Percentiles rank a stretch among this genome's conserved stretches.
These are phyloP conservation scores for Candida nitratophila DNA, from an alignment of 805 yeast species.

Conservation along the genomic window DNA sequence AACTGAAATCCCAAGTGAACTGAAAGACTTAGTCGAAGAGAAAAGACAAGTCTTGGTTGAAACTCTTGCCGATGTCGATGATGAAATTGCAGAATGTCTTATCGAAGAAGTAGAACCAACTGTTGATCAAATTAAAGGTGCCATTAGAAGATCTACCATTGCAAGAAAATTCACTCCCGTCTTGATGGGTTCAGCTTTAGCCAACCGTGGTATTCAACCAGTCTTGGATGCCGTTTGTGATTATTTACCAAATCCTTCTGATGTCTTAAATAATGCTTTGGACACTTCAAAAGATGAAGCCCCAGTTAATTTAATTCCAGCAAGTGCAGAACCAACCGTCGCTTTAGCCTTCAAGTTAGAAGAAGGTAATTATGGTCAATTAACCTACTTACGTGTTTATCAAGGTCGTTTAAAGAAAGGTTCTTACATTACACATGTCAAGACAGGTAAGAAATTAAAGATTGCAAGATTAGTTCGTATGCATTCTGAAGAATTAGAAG, in stretches of 20 bases:
- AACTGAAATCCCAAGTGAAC: conserved; percentile 66
- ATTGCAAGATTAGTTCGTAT: conserved; percentile 91
- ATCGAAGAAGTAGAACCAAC: conserved; percentile 88
- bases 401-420: conserved; percentile 95
- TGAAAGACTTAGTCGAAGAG: conserved; percentile 80
- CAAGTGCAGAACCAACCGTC: conserved; percentile 73
- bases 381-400: conserved; percentile 93
- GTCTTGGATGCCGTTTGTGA: conserved; percentile 95
- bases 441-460: conserved; percentile 89
- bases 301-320: conserved; percentile 69
- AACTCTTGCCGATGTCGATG: conserved; percentile 96
- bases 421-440: conserved; percentile 76
- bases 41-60: conserved; percentile 82
- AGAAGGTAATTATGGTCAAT: conserved; percentile 97
- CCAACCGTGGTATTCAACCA: conserved; percentile 92
- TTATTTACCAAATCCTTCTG: conserved; percentile 92
- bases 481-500: conserved; percentile 99
- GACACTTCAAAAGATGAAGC: conserved; percentile 61
- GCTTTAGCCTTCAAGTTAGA: conserved; percentile 98
- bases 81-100: conserved; percentile 89
- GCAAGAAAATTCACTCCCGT: conserved; percentile 97
- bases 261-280: conserved; percentile 83
- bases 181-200: conserved; percentile 98
- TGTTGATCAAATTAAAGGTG: conserved; percentile 72
- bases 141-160: conserved; percentile 92